Evolutionary conservation across 2,329 filamentous ascomycete genomes (phyloP).

Genomic region (Talaromyces funiculosus): DNA sequence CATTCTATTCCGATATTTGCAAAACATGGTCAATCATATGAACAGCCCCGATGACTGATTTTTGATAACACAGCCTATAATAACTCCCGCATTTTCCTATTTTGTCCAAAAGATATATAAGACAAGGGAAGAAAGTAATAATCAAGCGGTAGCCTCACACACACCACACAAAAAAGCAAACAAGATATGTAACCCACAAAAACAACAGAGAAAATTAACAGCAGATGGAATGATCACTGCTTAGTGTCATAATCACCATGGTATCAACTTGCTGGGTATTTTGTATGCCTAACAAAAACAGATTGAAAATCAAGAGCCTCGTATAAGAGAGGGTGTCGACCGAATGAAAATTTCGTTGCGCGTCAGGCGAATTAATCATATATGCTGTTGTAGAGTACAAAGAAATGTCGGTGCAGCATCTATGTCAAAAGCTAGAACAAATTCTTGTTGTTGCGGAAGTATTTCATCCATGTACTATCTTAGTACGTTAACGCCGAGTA

Average conservation of each 20-base stretch:
- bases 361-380: background rate
- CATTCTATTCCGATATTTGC: no score
- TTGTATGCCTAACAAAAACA: background rate
- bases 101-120: background rate
- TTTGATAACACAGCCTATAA: background rate
- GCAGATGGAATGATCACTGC: background rate
- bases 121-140: background rate
- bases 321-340: background rate
- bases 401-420: background rate
- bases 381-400: background rate
- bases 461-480: background rate
- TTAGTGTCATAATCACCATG: background rate
- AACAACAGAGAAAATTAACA: background rate
- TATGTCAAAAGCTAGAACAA: background rate
- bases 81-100: background rate
- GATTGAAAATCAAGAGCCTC: background rate
- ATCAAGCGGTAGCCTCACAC: background rate
- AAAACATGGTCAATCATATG: no score
- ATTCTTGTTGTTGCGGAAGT: background rate
- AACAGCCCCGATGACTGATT: background rate
- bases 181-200: background rate
- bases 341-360: background rate
- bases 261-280: constrained; percentile 7
- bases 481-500: background rate
- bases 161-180: background rate